These are phyloP conservation scores for Lentinula edodes DNA, from an alignment of 768 basidiomycete species.

Conservation along the genomic window DNA sequence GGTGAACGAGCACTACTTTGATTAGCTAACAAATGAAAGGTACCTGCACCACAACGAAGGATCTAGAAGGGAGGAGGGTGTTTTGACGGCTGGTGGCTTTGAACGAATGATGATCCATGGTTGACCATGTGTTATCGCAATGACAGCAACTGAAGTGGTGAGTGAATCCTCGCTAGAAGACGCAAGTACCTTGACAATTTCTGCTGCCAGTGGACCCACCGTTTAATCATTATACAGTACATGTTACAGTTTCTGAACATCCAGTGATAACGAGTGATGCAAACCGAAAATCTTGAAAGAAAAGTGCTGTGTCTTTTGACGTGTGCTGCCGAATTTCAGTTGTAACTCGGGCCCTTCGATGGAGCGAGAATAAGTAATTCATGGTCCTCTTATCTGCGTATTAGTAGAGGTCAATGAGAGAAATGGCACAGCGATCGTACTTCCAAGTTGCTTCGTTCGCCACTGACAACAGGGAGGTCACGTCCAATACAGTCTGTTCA, in stretches of 20 bases:
- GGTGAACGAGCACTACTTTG: not conserved
- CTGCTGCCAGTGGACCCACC: not conserved
- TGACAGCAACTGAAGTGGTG: not conserved
- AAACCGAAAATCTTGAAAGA: not conserved
- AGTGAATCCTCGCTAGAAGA: constrained; percentile 7
- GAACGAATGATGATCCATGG: not conserved
- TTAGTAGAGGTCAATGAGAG: not conserved
- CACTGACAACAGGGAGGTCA: not conserved
- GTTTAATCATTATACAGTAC: not conserved
- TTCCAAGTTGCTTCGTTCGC: not conserved
- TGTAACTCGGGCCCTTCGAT: constrained; percentile 2
- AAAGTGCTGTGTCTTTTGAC: not conserved
- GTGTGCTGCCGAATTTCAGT: not conserved
- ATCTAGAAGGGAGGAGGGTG: not conserved
- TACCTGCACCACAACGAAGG: not conserved
- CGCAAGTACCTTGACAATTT: not conserved
- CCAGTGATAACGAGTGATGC: not conserved
- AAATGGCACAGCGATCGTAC: not conserved
- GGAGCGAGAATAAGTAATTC: not conserved
- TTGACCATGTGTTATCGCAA: not conserved
- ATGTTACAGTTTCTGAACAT: not conserved
- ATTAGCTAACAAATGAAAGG: constrained; percentile 4
- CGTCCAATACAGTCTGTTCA: not conserved
- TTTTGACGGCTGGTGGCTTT: not conserved
- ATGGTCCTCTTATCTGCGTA: not conserved